phyloP scores from a whole-genome alignment of 2,329 filamentous ascomycete genomes.

The Fusarium sp. region DNA sequence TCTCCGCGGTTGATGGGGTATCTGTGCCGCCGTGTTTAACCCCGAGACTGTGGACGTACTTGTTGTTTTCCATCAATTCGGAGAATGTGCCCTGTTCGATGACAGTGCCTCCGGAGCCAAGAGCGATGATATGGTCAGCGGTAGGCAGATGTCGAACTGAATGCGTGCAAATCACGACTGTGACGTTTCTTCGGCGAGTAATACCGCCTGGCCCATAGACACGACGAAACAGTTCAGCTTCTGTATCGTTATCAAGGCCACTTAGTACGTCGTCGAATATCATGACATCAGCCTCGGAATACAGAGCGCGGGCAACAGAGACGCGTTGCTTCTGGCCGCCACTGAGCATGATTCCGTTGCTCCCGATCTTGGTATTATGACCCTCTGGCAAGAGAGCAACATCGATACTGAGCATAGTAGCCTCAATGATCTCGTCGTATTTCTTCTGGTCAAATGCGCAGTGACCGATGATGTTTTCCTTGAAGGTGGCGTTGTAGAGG shows the following conservation, averaged over 20 bases:
- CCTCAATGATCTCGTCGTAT: constrained; percentile 52
- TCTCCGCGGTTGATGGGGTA: background rate
- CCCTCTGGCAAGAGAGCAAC: constrained; percentile 49
- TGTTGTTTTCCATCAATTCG: constrained; percentile 47
- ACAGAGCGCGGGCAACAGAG: constrained; percentile 59
- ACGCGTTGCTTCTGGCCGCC: constrained; percentile 56
- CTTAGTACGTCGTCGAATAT: constrained; percentile 61
- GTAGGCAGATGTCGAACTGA: constrained; percentile 47
- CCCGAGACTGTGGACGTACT: constrained; percentile 54
- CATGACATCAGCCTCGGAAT: constrained; percentile 53
- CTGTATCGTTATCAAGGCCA: constrained; percentile 58
- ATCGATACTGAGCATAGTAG: constrained; percentile 50
- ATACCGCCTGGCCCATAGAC: constrained; percentile 57
- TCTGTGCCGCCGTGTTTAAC: constrained; percentile 41
- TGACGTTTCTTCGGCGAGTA: constrained; percentile 51
- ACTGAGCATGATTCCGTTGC: constrained; percentile 55
- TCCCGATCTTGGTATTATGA: constrained; percentile 54
- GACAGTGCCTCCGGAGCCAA: constrained; percentile 55
- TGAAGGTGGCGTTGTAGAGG: constrained; percentile 52
- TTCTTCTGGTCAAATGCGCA: constrained; percentile 45
- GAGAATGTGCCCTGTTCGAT: constrained; percentile 55
- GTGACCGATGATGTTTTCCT: constrained; percentile 54
- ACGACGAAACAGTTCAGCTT: constrained; percentile 55
- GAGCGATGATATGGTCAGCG: constrained; percentile 61
- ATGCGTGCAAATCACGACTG: constrained; percentile 56